A percentile compares a stretch with the other conserved stretches of the same genome.
Evolutionary conservation across 192 early-diverging fungal species (phyloP).

Genomic region (Coemansia sp.): DNA sequence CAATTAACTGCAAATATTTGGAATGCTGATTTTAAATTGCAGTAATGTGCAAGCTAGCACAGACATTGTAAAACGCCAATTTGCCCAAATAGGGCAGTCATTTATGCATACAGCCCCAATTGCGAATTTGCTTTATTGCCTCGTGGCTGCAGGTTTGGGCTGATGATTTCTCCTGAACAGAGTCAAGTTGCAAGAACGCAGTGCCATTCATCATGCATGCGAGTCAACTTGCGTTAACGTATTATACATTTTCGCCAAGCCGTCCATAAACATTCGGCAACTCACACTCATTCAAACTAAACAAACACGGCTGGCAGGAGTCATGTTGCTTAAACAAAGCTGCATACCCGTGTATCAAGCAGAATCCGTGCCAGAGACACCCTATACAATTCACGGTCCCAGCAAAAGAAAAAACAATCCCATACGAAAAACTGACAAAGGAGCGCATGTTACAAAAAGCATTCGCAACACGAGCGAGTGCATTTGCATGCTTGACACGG

Average conservation of each 20-base stretch:
- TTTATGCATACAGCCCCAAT: neutral
- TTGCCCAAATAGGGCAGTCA: neutral
- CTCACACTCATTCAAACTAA: neutral
- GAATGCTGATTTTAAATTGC: too few species aligned
- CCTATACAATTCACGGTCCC: neutral
- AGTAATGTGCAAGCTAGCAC: neutral
- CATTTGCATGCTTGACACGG: neutral
- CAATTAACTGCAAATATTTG: neutral
- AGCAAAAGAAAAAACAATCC: neutral
- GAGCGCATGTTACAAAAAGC: neutral
- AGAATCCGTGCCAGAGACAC: neutral
- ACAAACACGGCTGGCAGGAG: neutral
- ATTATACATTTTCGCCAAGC: neutral
- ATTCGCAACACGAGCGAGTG: neutral
- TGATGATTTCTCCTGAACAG: neutral
- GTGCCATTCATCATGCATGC: conserved; percentile 3
- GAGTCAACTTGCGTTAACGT: conserved; percentile 1
- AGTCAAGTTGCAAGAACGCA: neutral
- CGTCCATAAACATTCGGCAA: neutral
- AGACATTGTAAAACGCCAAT: neutral
- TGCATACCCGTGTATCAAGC: neutral
- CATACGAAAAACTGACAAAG: neutral
- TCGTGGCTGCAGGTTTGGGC: neutral
- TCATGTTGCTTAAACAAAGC: neutral
- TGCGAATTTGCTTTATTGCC: neutral